phyloP scores from a whole-genome alignment of 1,284 basidiomycete genomes.

The Xerocomus nothofagi region DNA sequence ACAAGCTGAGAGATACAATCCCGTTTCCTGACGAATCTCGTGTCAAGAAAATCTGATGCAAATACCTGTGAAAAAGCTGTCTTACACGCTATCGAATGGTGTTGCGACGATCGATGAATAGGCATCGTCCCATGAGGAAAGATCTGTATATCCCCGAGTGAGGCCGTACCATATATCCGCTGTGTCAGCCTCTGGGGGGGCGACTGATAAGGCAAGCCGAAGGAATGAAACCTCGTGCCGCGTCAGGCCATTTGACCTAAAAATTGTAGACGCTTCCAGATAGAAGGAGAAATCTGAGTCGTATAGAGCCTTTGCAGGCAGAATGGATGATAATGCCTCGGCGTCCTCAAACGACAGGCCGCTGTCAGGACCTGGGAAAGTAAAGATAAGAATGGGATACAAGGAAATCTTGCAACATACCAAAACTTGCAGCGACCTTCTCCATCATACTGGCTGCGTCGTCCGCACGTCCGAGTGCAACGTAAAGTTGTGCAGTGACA shows the following conservation, averaged over 20 bases:
- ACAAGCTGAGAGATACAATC: slow-evolving; percentile 81
- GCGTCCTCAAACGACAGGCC: slow-evolving; percentile 59
- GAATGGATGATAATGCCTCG: slow-evolving; percentile 59
- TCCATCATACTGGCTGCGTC: slow-evolving; percentile 74
- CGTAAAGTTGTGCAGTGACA: slow-evolving; percentile 66
- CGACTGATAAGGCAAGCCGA: slow-evolving; percentile 72
- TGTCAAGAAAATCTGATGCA: slow-evolving; percentile 8
- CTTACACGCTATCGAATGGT: slow-evolving; percentile 78
- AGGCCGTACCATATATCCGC: slow-evolving; percentile 74
- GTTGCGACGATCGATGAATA: slow-evolving; percentile 75
- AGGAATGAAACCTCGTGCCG: slow-evolving; percentile 73
- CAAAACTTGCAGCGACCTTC: slow-evolving; percentile 74
- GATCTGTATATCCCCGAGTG: slow-evolving; percentile 74
- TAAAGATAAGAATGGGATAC: slow-evolving; percentile 10
- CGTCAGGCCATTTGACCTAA: slow-evolving; percentile 58
- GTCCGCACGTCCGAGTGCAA: slow-evolving; percentile 71
- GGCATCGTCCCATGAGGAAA: slow-evolving; percentile 81
- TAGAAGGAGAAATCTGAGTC: slow-evolving; percentile 75
- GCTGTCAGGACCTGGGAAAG: slow-evolving; percentile 49
- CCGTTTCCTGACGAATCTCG: slow-evolving; percentile 56
- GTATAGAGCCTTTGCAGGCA: slow-evolving; percentile 58
- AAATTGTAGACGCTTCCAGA: slow-evolving; percentile 71
- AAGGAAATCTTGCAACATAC: slow-evolving; percentile 41
- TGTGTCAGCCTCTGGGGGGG: slow-evolving; percentile 53
- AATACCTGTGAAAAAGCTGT: slow-evolving; percentile 21